Conservation (phyloP, 2,329 filamentous ascomycete genomes). For the Colletotrichum phormii region DNA sequence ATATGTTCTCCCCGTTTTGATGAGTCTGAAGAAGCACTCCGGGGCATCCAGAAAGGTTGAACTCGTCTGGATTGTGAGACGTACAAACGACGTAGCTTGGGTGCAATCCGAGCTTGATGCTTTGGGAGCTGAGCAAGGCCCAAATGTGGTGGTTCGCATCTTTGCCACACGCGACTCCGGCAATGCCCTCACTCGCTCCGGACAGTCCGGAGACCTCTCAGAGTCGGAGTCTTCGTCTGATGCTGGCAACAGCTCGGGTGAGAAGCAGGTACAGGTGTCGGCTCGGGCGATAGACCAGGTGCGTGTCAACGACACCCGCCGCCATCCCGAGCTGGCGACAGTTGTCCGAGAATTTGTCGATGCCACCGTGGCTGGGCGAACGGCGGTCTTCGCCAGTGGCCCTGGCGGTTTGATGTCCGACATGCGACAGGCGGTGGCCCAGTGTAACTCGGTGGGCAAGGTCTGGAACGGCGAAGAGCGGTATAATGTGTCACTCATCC, state of each 20-base stretch:
- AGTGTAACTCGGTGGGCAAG: slow-evolving; percentile 60
- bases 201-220: slow-evolving; percentile 39
- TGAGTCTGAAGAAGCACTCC: slow-evolving; percentile 47
- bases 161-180: slow-evolving; percentile 67
- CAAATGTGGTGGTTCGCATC: slow-evolving; percentile 63
- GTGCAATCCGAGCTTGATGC: slow-evolving; percentile 65
- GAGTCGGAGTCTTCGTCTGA: slow-evolving; percentile 27
- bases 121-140: slow-evolving; percentile 50
- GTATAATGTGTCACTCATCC: slow-evolving; percentile 66
- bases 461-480: slow-evolving; percentile 70
- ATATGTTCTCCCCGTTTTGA: slow-evolving; percentile 57
- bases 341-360: slow-evolving; percentile 62
- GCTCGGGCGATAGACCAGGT: slow-evolving; percentile 37
- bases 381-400: slow-evolving; percentile 70
- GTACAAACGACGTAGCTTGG: slow-evolving; percentile 67
- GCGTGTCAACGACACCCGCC: slow-evolving; percentile 23
- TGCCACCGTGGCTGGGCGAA: slow-evolving; percentile 59
- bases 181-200: slow-evolving; percentile 24
- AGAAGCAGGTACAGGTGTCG: slow-evolving; percentile 39
- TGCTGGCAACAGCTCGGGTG: slow-evolving; percentile 27
- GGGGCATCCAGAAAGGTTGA: slow-evolving; percentile 58
- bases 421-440: slow-evolving; percentile 64
- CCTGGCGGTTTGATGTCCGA: slow-evolving; percentile 71
- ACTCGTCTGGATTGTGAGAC: slow-evolving; percentile 74
- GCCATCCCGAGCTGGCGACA: slow-evolving; percentile 58